phyloP scores from a whole-genome alignment of 2,329 filamentous ascomycete species.

The Camillea tinctor region DNA sequence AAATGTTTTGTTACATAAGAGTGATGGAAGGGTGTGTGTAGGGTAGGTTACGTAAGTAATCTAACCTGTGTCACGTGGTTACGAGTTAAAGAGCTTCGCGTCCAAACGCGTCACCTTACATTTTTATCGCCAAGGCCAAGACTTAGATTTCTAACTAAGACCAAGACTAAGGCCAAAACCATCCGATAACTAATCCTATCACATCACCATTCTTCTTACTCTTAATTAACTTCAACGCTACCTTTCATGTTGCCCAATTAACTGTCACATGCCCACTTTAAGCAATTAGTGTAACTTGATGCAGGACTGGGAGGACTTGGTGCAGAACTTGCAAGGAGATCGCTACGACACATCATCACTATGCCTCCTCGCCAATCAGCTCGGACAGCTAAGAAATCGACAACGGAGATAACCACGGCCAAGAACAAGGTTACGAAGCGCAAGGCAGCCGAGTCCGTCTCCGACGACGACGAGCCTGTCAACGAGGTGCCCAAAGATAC shows the following conservation, averaged over 20 bases:
- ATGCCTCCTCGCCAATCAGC: conserved; percentile 22
- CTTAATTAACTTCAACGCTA: not conserved
- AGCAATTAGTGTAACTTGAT: not conserved
- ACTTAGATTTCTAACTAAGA: not conserved
- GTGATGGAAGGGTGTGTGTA: too few species aligned
- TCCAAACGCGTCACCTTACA: conserved; percentile 9
- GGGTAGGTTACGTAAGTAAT: too few species aligned
- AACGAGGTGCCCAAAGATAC: conserved; percentile 8
- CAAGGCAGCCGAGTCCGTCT: conserved; percentile 17
- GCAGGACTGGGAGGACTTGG: too few species aligned
- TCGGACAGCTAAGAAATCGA: conserved; percentile 14
- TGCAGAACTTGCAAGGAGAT: too few species aligned
- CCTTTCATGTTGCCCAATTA: not conserved
- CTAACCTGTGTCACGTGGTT: conserved; percentile 18
- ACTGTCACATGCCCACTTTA: not conserved
- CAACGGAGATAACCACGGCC: conserved; percentile 13
- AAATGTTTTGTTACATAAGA: too few species aligned
- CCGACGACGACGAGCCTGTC: conserved; percentile 8
- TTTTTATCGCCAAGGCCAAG: not conserved
- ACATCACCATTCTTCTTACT: not conserved
- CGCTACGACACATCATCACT: conserved; percentile 1
- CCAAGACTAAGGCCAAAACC: not conserved
- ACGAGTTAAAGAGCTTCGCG: conserved; percentile 14
- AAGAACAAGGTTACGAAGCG: conserved; percentile 20
- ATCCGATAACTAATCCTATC: too few species aligned